Conservation (phyloP, 129 eudicot species). For the Heracleum sosnowskyi region DNA sequence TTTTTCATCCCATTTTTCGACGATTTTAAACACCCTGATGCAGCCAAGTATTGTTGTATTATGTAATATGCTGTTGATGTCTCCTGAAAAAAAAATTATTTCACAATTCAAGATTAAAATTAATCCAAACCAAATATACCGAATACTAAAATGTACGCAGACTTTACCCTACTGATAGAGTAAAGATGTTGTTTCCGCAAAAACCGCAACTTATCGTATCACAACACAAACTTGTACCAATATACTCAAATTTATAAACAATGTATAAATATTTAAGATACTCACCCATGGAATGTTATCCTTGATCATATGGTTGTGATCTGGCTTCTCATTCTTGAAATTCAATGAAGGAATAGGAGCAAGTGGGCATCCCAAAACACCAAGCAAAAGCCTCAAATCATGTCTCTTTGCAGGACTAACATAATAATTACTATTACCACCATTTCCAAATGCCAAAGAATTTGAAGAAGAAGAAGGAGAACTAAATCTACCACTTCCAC, state of each 20-base stretch:
- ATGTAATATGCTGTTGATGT: conserved; percentile 58
- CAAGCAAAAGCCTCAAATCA: conserved; percentile 47
- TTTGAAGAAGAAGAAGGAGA: conserved; percentile 11
- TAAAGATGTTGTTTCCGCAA: not conserved
- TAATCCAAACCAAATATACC: not conserved
- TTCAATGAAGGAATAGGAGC: conserved; percentile 48
- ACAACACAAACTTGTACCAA: not conserved
- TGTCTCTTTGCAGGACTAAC: conserved; percentile 28
- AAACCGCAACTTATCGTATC: not conserved
- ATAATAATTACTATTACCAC: not conserved
- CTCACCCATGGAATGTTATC: conserved; percentile 54
- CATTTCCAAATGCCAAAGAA: conserved; percentile 8
- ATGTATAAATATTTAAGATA: not conserved
- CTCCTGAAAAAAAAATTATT: conserved; percentile 24
- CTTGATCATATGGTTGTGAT: conserved; percentile 18
- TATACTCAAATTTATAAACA: not conserved
- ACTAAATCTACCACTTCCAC: conserved; percentile 1
- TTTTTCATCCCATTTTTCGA: conserved; percentile 5
- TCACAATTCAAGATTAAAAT: not conserved
- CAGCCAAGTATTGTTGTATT: conserved; percentile 57
- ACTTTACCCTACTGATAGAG: not conserved
- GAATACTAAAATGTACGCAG: too few relatives aligned
- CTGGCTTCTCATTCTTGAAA: conserved; percentile 17
- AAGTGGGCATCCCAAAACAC: conserved; percentile 66
- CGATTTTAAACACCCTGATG: conserved; percentile 52